Evolutionary conservation across 2,329 filamentous ascomycete genomes (phyloP), one percentile per base, ranked within the genome.

Genomic region (Lachnellula suecica): DNA sequence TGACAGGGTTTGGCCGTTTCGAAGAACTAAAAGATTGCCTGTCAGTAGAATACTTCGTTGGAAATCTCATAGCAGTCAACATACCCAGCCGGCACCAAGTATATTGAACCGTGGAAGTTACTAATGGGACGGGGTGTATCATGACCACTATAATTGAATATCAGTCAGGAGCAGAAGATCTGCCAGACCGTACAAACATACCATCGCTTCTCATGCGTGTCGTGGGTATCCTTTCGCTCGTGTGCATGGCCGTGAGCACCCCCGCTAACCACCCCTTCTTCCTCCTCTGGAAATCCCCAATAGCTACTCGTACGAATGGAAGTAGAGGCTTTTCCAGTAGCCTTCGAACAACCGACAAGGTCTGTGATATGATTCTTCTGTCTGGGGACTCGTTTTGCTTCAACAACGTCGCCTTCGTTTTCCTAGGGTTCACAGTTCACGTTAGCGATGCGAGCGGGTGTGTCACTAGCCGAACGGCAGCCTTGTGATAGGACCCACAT

Each of bases 181-280:
- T 23, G 5, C 22, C 22, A 43, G 40, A 20, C 20, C 22, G 4
- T 24, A 24, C 22, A 27, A 43, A 24, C 40, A 15, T 43, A 43
- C 40, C 40, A 43, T 43, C 4, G 20, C 22, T 17, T 9, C 15
- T 17, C 40, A 13, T 24, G 46, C 24, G 31, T 43, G 25, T 43
- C 25, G 24, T 24, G 34, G 9, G 27, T 27, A 19, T 35, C 41
- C 23, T 44, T 44, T 31, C 44, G 27, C 24, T 52, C 45, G 37
- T 43, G 42, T 43, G 25, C 43, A 44, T 52, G 13, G 41, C 41
- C 31, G 19, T 50, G 22, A 25, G 43, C 17, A 31, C 20, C 25
- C 34, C 49, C 38, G 42, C 43, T 47, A 41, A 23, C 38, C 47
- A 53, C 24, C 34, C 43, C 20, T 19, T 17, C 13, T 20, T 49